A percentile compares a stretch with the other conserved stretches of the same genome.
Evolutionary conservation across 768 basidiomycete species (phyloP).

Genomic region (Cytidiella melzeri): DNA sequence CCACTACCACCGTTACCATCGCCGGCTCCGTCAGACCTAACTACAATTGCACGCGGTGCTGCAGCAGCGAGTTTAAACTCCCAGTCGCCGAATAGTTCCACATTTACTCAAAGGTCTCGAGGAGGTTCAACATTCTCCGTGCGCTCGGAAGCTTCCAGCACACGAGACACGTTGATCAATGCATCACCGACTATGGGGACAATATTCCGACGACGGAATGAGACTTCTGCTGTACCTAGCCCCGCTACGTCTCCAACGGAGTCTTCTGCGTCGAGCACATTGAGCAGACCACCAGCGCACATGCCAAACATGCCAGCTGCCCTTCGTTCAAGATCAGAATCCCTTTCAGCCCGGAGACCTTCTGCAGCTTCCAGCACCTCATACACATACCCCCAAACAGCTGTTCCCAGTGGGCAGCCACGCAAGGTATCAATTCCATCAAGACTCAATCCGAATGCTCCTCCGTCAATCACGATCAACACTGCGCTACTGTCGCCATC

Average conservation of each 20-base stretch:
- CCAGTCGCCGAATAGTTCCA: constrained; percentile 43
- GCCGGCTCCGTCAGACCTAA: constrained; percentile 23
- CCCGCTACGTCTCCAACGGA: constrained; percentile 33
- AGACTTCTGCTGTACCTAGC: constrained; percentile 53
- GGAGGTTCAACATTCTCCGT: constrained; percentile 43
- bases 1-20: constrained; percentile 65
- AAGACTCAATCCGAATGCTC: constrained; percentile 45
- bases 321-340: constrained; percentile 22
- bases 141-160: constrained; percentile 27
- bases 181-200: constrained; percentile 55
- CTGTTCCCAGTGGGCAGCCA: constrained; percentile 32
- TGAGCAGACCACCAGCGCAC: constrained; percentile 20
- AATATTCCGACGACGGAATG: constrained; percentile 62
- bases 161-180: constrained; percentile 42
- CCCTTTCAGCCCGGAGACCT: constrained; percentile 72
- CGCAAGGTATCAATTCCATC: constrained; percentile 61
- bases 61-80: constrained; percentile 33
- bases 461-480: constrained; percentile 43
- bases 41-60: constrained; percentile 6
- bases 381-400: constrained; percentile 45
- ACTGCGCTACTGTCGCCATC: constrained; percentile 38
- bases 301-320: constrained; percentile 35
- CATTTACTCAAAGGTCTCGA: constrained; percentile 46
- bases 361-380: constrained; percentile 49
- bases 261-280: constrained; percentile 31